phyloP scores from a whole-genome alignment of 768 basidiomycete species.

The Suillus plorans region DNA sequence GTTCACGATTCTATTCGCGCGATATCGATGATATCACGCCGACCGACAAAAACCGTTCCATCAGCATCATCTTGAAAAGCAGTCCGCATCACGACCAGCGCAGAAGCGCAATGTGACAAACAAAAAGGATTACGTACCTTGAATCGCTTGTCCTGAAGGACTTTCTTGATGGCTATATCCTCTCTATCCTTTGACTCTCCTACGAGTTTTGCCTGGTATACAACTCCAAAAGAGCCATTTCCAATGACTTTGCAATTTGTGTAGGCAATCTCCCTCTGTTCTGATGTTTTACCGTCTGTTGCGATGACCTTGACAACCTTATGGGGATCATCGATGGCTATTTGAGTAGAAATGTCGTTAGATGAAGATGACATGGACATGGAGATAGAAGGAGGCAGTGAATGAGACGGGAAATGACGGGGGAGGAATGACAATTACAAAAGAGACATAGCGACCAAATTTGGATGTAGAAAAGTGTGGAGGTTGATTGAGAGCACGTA shows the following conservation, averaged over 20 bases:
- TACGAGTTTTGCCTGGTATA: slow-evolving; percentile 92
- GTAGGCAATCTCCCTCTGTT: slow-evolving; percentile 86
- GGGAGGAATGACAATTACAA: slow-evolving; percentile 11
- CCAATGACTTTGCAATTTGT: slow-evolving; percentile 98
- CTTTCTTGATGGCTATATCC: slow-evolving; percentile 99
- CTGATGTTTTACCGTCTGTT: slow-evolving; percentile 91
- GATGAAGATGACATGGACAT: slow-evolving; percentile 27
- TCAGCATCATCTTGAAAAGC: slow-evolving; percentile 15
- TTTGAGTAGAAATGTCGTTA: slow-evolving; percentile 24
- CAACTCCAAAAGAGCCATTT: slow-evolving; percentile 98
- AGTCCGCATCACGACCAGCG: background rate
- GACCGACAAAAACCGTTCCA: background rate
- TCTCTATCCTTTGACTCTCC: slow-evolving; percentile 58
- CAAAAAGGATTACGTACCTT: slow-evolving; percentile 63
- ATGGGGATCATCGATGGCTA: slow-evolving; percentile 93
- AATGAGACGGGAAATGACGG: slow-evolving; percentile 33
- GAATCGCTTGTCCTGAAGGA: slow-evolving; percentile 99
- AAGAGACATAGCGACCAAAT: slow-evolving; percentile 27
- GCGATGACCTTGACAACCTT: slow-evolving; percentile 95
- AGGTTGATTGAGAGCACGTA: slow-evolving; percentile 42
- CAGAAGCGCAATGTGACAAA: slow-evolving; percentile 7
- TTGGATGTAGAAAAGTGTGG: slow-evolving; percentile 23
- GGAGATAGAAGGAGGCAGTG: slow-evolving; percentile 33
- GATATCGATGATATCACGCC: slow-evolving; percentile 2
- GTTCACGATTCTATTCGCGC: slow-evolving; percentile 84